These are phyloP conservation scores for Tulasnella sp. DNA, from an alignment of 768 basidiomycete genomes.

Conservation along the genomic window DNA sequence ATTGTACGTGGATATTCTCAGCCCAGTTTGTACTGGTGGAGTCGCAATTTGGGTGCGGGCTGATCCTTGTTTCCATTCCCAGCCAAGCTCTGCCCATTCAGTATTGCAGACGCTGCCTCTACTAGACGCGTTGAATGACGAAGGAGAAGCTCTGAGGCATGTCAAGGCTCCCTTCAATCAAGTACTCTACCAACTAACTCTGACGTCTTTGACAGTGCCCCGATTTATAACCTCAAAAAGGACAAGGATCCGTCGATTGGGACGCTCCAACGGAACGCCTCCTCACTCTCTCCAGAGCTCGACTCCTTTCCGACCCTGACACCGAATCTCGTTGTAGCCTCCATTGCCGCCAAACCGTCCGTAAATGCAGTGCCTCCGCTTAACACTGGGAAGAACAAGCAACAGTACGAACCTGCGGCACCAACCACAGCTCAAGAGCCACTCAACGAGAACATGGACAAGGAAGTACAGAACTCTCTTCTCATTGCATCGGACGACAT, in stretches of 20 bases:
- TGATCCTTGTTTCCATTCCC: conserved; percentile 2
- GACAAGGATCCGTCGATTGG: not conserved
- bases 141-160: conserved; percentile 56
- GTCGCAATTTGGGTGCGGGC: not conserved
- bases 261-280: not conserved
- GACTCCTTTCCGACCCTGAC: conserved; percentile 59
- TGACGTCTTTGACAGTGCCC: not conserved
- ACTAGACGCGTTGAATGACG: conserved; percentile 58
- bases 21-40: not conserved
- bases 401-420: conserved; percentile 15
- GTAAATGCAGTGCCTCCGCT: too few species aligned
- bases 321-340: conserved; percentile 44
- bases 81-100: conserved; percentile 74
- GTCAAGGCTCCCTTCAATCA: conserved; percentile 22
- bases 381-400: not conserved
- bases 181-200: not conserved
- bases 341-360: conserved; percentile 33
- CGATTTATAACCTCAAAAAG: not conserved
- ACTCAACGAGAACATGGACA: conserved; percentile 36
- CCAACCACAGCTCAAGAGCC: conserved; percentile 25
- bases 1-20: not conserved
- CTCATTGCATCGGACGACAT: conserved; percentile 47
- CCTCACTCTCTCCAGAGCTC: conserved; percentile 46
- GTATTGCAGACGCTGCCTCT: conserved; percentile 58
- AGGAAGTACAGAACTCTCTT: conserved; percentile 30